phyloP scores from a whole-genome alignment of 768 basidiomycete species.

The Phylloporus sp. region DNA sequence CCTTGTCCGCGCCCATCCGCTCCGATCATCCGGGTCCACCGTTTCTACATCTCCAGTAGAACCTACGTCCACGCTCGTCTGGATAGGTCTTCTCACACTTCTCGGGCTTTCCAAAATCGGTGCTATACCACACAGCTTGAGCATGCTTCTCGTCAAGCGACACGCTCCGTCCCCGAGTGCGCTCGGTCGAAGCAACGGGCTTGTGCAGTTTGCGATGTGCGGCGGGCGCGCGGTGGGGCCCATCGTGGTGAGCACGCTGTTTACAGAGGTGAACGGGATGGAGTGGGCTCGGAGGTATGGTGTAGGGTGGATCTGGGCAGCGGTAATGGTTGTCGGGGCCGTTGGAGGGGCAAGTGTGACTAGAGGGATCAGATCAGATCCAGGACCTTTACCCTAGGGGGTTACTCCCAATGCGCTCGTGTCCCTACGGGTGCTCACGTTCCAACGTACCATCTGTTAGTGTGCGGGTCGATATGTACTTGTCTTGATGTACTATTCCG shows the following conservation, averaged over 20 bases:
- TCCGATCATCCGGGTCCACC: not conserved
- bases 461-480: too few species aligned
- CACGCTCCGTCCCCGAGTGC: constrained; percentile 43
- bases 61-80: constrained; percentile 34
- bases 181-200: too few species aligned
- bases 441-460: too few species aligned
- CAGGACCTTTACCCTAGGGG: too few species aligned
- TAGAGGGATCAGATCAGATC: constrained; percentile 1
- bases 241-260: constrained; percentile 42
- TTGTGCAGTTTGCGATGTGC: constrained; percentile 56
- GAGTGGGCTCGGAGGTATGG: constrained; percentile 6
- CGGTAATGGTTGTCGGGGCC: constrained; percentile 8
- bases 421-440: too few species aligned
- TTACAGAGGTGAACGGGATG: constrained; percentile 13
- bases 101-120: constrained; percentile 34
- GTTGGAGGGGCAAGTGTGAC: constrained; percentile 11
- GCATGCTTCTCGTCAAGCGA: constrained; percentile 57
- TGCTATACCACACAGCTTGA: constrained; percentile 37
- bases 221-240: constrained; percentile 50
- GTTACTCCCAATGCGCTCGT: too few species aligned
- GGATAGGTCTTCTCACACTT: constrained; percentile 43
- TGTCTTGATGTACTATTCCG: too few species aligned
- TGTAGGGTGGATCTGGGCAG: constrained; percentile 11
- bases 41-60: constrained; percentile 9
- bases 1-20: constrained; percentile 34